These are phyloP conservation scores for Claviceps sp. DNA, from an alignment of 2,329 filamentous ascomycete genomes.

Conservation along the genomic window DNA sequence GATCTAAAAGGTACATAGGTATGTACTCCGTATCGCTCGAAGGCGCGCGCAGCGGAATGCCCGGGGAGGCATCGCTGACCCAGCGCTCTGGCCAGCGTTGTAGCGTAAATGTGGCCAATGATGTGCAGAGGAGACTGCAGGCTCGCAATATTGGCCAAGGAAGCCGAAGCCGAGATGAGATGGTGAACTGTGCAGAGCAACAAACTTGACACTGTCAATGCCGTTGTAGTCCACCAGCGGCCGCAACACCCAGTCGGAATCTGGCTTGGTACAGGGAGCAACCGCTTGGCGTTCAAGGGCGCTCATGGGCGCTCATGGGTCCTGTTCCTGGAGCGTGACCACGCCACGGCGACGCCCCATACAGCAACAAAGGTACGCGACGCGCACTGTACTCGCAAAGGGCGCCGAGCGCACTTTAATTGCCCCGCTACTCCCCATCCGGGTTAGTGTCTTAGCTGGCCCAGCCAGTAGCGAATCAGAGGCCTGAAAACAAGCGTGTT, in stretches of 20 bases:
- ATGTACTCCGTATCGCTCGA: no score
- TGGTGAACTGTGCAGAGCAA: background rate
- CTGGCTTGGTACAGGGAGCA: background rate
- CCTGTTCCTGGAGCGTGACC: slow-evolving; percentile 1
- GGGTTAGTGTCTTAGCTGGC: background rate
- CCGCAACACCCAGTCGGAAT: background rate
- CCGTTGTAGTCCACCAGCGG: background rate
- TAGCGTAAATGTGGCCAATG: background rate
- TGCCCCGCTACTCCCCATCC: background rate
- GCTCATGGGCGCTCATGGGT: background rate
- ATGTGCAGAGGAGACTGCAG: background rate
- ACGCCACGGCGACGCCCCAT: background rate
- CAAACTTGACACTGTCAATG: background rate
- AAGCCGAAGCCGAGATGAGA: background rate
- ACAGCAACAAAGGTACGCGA: background rate
- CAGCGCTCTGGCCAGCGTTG: background rate
- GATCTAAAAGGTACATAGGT: no score
- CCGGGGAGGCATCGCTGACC: background rate
- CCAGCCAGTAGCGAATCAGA: slow-evolving; percentile 1
- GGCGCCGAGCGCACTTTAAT: background rate
- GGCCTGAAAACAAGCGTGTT: background rate
- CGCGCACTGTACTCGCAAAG: slow-evolving; percentile 6
- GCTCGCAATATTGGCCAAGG: background rate
- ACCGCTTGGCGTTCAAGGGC: background rate
- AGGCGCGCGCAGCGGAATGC: no score